These are phyloP conservation scores for Solanum hybrid DNA, from an alignment of 305 asterid species.

Conservation along the genomic window DNA sequence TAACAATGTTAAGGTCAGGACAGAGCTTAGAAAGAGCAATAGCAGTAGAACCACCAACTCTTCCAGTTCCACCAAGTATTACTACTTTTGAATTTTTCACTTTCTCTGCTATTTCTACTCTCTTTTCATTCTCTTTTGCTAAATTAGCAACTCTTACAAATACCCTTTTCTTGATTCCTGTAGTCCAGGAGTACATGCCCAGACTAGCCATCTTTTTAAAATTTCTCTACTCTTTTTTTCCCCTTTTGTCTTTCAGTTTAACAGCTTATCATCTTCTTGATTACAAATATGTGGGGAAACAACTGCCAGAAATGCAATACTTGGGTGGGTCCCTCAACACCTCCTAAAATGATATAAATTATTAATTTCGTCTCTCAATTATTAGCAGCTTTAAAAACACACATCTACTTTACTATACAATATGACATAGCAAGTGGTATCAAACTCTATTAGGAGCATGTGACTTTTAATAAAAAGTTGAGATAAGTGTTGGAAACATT, in stretches of 20 bases:
- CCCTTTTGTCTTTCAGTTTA: background rate
- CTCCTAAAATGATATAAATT: no score
- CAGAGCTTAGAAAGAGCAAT: slow-evolving; percentile 61
- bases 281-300: background rate
- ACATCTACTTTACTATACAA: background rate
- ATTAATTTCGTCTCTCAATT: no score
- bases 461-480: background rate
- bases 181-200: slow-evolving; percentile 37
- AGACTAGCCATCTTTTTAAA: slow-evolving; percentile 29
- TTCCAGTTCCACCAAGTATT: slow-evolving; percentile 85
- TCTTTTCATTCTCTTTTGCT: slow-evolving; percentile 17
- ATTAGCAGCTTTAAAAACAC: no score
- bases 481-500: background rate
- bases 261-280: background rate
- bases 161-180: slow-evolving; percentile 14
- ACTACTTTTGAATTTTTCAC: slow-evolving; percentile 51
- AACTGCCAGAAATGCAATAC: background rate
- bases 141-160: slow-evolving; percentile 20
- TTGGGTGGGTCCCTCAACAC: background rate
- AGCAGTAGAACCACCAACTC: slow-evolving; percentile 96
- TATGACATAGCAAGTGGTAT: background rate
- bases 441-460: no score
- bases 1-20: slow-evolving; percentile 50
- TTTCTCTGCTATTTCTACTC: slow-evolving; percentile 39
- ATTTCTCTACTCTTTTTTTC: background rate